A percentile compares a stretch with the other conserved stretches of the same genome.
phyloP scores from a whole-genome alignment of 129 eudicot species.

The Flaveria sonorensis region DNA sequence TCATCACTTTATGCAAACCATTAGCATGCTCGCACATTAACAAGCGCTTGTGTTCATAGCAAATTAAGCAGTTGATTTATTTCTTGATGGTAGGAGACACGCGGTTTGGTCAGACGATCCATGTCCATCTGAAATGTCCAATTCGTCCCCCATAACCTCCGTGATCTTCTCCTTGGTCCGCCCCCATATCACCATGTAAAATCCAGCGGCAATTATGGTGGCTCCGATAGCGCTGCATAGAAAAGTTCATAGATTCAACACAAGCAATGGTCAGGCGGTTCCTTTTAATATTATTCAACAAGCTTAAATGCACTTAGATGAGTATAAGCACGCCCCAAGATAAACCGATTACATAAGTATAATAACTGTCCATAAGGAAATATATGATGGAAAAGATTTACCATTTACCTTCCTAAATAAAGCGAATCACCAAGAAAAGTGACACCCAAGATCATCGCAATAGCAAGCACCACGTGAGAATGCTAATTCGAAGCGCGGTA shows the following conservation, averaged over 20 bases:
- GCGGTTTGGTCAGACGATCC: background rate
- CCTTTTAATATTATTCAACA: too few species aligned
- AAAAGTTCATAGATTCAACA: background rate
- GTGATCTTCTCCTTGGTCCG: background rate
- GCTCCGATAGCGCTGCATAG: conserved; percentile 17
- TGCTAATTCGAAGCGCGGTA: background rate
- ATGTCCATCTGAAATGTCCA: conserved; percentile 25
- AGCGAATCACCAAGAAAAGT: conserved; percentile 28
- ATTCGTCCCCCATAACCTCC: conserved; percentile 2
- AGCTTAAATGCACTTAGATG: too few species aligned
- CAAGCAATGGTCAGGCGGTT: background rate
- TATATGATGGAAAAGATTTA: background rate
- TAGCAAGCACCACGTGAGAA: conserved; percentile 27
- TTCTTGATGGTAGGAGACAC: conserved; percentile 19
- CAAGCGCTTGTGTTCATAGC: background rate
- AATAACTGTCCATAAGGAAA: too few species aligned
- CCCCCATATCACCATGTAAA: conserved; percentile 29
- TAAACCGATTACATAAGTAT: too few species aligned
- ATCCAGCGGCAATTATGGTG: background rate
- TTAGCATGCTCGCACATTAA: background rate
- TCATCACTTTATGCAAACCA: background rate
- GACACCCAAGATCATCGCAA: conserved; percentile 23
- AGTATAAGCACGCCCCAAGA: too few species aligned
- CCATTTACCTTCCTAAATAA: conserved; percentile 20
- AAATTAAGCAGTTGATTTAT: conserved; percentile 11